These are phyloP conservation scores for Fusarium agapanthi DNA, from an alignment of 2,329 filamentous ascomycete genomes.

Conservation along the genomic window DNA sequence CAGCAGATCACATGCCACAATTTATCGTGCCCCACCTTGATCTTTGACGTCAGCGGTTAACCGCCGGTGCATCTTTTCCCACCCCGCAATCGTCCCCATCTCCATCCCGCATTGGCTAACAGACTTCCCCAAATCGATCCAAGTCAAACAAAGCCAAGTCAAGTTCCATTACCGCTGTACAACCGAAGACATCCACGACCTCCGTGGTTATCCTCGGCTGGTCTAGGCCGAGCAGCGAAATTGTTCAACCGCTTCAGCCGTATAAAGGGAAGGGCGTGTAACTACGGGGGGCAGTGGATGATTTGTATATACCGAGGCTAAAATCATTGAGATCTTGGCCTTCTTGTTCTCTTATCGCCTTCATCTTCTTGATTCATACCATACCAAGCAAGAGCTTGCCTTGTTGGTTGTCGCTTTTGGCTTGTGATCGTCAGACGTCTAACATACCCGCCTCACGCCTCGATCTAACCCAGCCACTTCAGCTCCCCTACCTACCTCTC, in stretches of 20 bases:
- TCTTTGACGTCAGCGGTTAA: conserved; percentile 44
- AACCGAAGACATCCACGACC: conserved; percentile 28
- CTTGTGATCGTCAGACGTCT: conserved; percentile 31
- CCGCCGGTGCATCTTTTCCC: conserved; percentile 23
- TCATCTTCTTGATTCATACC: neutral
- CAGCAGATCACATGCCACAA: conserved; percentile 36
- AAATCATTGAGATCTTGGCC: conserved; percentile 1
- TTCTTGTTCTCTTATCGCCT: neutral
- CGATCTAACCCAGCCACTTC: neutral
- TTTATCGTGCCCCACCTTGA: neutral
- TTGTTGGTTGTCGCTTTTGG: conserved; percentile 7
- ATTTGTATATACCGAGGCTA: conserved; percentile 19
- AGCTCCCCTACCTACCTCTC: neutral
- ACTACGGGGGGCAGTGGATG: neutral
- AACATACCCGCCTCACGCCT: conserved; percentile 19
- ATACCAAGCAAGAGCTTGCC: conserved; percentile 4
- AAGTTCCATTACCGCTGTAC: conserved; percentile 27
- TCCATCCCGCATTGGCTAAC: conserved; percentile 3
- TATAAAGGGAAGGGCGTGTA: conserved; percentile 13
- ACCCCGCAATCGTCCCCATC: conserved; percentile 6
- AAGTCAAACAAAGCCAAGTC: neutral
- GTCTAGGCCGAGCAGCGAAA: conserved; percentile 23
- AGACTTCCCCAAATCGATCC: conserved; percentile 9
- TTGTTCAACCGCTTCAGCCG: conserved; percentile 32
- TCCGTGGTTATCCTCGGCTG: conserved; percentile 43